Percentiles rank a stretch among this genome's conserved stretches.
Evolutionary conservation across 164 flowering plant species (phyloP).

Genomic region (Cinnamomum chago): DNA sequence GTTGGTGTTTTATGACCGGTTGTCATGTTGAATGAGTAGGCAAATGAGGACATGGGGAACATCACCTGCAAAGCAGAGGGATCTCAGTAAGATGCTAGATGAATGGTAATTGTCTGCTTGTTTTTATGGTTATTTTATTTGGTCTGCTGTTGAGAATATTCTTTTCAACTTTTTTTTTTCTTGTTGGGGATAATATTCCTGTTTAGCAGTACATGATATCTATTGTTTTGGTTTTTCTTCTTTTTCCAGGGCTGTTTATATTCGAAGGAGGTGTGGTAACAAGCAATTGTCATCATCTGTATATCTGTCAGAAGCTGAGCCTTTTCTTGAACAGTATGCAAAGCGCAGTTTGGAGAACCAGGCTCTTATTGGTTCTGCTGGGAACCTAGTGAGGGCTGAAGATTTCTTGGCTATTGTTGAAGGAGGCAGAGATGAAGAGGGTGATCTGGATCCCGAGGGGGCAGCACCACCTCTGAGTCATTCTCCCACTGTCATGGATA

Average conservation of each 20-base stretch:
- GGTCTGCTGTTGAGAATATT: background rate
- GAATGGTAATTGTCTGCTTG: slow-evolving; percentile 59
- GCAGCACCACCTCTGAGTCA: slow-evolving; percentile 45
- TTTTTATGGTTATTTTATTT: background rate
- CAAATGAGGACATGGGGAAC: slow-evolving; percentile 95
- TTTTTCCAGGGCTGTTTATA: slow-evolving; percentile 69
- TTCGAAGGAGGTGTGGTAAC: slow-evolving; percentile 67
- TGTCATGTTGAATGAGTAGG: slow-evolving; percentile 30
- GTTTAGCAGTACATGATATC: background rate
- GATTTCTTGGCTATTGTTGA: slow-evolving; percentile 82
- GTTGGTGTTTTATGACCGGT: background rate
- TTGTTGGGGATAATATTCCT: background rate
- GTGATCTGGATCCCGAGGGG: slow-evolving; percentile 57
- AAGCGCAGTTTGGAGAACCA: slow-evolving; percentile 75
- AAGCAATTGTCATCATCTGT: slow-evolving; percentile 64
- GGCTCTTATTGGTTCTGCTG: slow-evolving; percentile 85
- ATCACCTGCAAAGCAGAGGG: slow-evolving; percentile 71
- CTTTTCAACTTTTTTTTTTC: background rate
- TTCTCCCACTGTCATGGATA: slow-evolving; percentile 36
- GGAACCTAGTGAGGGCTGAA: slow-evolving; percentile 69
- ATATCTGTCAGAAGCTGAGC: slow-evolving; percentile 91
- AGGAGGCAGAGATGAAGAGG: slow-evolving; percentile 81
- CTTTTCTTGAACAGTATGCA: slow-evolving; percentile 93
- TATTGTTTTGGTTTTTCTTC: background rate
- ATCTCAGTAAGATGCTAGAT: slow-evolving; percentile 89